Conservation (phyloP, 495 filamentous ascomycete genomes). For the Podospora australis region DNA sequence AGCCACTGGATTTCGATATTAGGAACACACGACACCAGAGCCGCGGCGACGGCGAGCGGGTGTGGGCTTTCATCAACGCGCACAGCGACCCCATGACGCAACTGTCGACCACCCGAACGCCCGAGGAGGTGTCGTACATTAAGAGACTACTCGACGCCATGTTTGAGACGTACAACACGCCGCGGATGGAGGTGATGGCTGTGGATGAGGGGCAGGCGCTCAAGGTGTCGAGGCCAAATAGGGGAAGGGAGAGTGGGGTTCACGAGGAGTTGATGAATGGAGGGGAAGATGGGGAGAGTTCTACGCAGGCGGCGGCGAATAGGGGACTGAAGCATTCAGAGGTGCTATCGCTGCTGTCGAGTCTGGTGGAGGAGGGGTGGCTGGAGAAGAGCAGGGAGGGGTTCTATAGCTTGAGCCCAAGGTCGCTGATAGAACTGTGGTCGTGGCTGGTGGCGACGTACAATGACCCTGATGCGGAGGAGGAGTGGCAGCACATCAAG, state of each 20-base stretch:
- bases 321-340: conserved; percentile 64
- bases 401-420: conserved; percentile 67
- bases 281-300: conserved; percentile 30
- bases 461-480: conserved; percentile 59
- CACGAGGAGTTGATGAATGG: conserved; percentile 30
- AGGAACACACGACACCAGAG: conserved; percentile 60
- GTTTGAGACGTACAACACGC: conserved; percentile 80
- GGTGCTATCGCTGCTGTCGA: conserved; percentile 63
- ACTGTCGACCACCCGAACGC: conserved; percentile 69
- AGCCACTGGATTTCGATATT: conserved; percentile 81
- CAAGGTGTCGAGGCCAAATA: conserved; percentile 46
- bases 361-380: conserved; percentile 76
- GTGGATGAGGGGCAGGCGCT: conserved; percentile 71
- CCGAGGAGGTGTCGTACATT: conserved; percentile 86
- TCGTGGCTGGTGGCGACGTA: conserved; percentile 78
- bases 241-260: conserved; percentile 32
- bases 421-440: conserved; percentile 78
- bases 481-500: conserved; percentile 67
- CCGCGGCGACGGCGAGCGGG: conserved; percentile 35
- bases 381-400: conserved; percentile 63
- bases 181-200: conserved; percentile 69
- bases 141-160: conserved; percentile 86
- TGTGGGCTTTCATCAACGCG: conserved; percentile 81
- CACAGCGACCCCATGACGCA: conserved; percentile 77
- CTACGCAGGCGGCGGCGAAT: conserved; percentile 16